Conservation (phyloP, 2,329 filamentous ascomycete species). For the Lasiodiplodia hormozganensis region DNA sequence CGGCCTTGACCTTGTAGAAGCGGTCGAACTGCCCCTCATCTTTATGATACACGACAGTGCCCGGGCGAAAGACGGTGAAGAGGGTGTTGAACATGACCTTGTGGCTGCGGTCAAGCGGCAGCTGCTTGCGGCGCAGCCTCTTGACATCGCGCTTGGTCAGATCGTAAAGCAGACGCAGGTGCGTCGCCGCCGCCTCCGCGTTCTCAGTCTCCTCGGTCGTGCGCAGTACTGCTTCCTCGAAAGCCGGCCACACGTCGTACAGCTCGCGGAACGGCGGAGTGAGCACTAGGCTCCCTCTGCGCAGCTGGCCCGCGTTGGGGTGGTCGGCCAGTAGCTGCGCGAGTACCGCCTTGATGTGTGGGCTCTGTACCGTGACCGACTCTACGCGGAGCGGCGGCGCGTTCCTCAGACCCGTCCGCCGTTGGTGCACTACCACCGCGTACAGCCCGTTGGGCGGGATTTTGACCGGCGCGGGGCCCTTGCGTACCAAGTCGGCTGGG, state of each 20-base stretch:
- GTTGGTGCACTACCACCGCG: not conserved
- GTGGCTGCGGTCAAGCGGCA: not conserved
- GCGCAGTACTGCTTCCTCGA: not conserved
- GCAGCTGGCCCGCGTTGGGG: not conserved
- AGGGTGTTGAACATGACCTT: not conserved
- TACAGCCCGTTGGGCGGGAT: not conserved
- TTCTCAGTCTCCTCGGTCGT: no score
- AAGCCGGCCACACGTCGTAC: not conserved
- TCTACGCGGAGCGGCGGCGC: not conserved
- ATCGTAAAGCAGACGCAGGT: not conserved
- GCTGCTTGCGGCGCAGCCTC: slow-evolving; percentile 3
- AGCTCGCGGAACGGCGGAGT: not conserved
- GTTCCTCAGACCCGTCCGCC: not conserved
- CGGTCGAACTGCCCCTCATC: not conserved
- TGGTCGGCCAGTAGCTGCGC: not conserved
- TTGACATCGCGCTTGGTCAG: not conserved
- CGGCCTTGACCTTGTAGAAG: not conserved
- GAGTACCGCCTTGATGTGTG: not conserved
- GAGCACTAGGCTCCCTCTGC: not conserved
- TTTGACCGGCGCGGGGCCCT: not conserved
- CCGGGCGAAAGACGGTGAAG: not conserved
- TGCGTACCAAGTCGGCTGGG: not conserved
- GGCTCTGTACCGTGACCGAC: slow-evolving; percentile 9
- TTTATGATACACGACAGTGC: not conserved
- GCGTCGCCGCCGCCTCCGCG: not conserved